These are phyloP conservation scores for Neoarthrinium moseri DNA, from an alignment of 2,329 filamentous ascomycete genomes.

Conservation along the genomic window DNA sequence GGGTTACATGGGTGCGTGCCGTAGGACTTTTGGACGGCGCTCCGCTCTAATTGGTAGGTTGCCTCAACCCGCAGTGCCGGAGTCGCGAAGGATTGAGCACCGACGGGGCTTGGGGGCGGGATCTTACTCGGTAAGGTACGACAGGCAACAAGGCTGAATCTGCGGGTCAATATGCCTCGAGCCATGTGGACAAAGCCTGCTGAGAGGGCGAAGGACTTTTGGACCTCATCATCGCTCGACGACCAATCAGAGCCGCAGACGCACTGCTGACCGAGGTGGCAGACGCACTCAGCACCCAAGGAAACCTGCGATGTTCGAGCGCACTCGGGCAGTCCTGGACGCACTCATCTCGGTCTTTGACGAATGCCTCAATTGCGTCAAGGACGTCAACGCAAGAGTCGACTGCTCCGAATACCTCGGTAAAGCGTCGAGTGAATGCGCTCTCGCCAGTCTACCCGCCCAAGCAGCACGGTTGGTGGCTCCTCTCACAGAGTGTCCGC, in stretches of 20 bases:
- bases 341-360: constrained; percentile 8
- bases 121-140: constrained; percentile 31
- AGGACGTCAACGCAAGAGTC: too few relatives aligned
- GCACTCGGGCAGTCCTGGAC: constrained; percentile 5
- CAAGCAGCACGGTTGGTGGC: too few relatives aligned
- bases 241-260: constrained; percentile 5
- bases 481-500: too few relatives aligned
- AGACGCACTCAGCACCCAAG: not conserved
- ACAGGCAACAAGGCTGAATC: constrained; percentile 35
- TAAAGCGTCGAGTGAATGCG: too few relatives aligned
- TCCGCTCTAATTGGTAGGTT: constrained; percentile 10
- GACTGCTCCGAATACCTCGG: too few relatives aligned
- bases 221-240: not conserved
- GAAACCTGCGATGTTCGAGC: not conserved
- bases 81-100: constrained; percentile 15
- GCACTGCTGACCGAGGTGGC: constrained; percentile 3
- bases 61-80: constrained; percentile 4
- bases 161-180: constrained; percentile 29
- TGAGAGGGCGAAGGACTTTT: constrained; percentile 23
- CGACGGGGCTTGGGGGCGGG: constrained; percentile 31
- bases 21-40: constrained; percentile 12
- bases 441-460: too few relatives aligned
- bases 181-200: constrained; percentile 21
- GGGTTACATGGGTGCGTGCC: constrained; percentile 10
- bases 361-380: constrained; percentile 9